Base-by-base conservation (phyloP, 2,329 filamentous ascomycete species). In the Cercospora sp. region DNA sequence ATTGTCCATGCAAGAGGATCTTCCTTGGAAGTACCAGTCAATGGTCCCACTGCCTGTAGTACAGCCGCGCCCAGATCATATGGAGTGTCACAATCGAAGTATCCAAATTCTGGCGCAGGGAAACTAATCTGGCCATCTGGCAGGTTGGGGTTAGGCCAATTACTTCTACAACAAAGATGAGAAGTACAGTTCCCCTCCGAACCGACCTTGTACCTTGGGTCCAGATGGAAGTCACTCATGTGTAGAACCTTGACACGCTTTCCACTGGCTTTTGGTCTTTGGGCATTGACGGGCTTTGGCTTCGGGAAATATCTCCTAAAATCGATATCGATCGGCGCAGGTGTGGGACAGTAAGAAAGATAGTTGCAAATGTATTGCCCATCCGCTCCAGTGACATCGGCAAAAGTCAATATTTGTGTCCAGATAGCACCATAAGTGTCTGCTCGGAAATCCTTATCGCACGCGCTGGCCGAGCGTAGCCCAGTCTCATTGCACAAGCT, bases 51-150 rank as follows among this genome's bases (percentile, higher is more conserved):
- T 1, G 86, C 84, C 74, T 88, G 82, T 16, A 88, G 75, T 18
- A 85, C 86, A 8, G 86, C 84, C 5, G 87, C 78, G 10, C 82
- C 84, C 6, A 89, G 80, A 63, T 85, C 86, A 69, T 87, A 88
- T 1, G 86, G 86, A 7, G 85, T 85, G 73, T 88, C 87, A 72
- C 87, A 88, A 18, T 80, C 79, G 75, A 83, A 88, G 23, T 82
- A 80, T 3, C 86, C 87, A 73, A 85, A 88, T 0, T 85, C 76
- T 2, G 85, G 82, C 8, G 87, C 85, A 3, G 85, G 80, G 55
- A 85, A 75, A 10, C 79, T 69, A 51, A 82, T 73, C 63, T 80
- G 68, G 30, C 77, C 73, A 48, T 73, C 60, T 7, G 78, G 74
- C 1, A 79, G 75, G 5, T 75, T 72, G 4, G 78, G 69, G 26